Evolutionary conservation across 352 stramenopile species (phyloP).

Genomic region (Globisporangium sylvaticum): DNA sequence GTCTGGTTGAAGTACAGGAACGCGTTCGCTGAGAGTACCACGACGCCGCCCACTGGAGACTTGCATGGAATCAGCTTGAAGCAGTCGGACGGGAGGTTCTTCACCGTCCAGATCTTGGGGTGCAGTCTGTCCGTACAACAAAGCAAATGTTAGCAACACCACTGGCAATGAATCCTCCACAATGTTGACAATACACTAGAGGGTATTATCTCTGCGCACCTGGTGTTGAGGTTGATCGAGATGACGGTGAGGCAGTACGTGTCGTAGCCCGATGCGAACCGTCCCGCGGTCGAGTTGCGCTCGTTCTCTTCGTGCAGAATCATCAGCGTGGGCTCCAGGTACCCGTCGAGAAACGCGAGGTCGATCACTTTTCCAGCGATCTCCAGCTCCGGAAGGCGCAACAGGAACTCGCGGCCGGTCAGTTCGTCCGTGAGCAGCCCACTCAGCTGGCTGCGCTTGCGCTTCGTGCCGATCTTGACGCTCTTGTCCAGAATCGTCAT

Average conservation of each 20-base stretch:
- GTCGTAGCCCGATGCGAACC: slow-evolving; percentile 68
- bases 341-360: slow-evolving; percentile 79
- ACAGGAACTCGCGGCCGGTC: slow-evolving; percentile 67
- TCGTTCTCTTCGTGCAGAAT: slow-evolving; percentile 85
- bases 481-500: slow-evolving; percentile 73
- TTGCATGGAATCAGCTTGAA: slow-evolving; percentile 72
- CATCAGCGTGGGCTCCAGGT: slow-evolving; percentile 85
- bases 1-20: slow-evolving; percentile 89
- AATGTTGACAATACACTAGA: too few species aligned
- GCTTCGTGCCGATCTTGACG: slow-evolving; percentile 71
- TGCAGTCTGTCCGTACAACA: slow-evolving; percentile 34
- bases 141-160: background rate
- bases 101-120: slow-evolving; percentile 84
- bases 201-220: too few species aligned
- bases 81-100: slow-evolving; percentile 77
- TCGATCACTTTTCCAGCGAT: slow-evolving; percentile 79
- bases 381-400: slow-evolving; percentile 68
- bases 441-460: slow-evolving; percentile 67
- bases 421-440: slow-evolving; percentile 69
- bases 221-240: slow-evolving; percentile 85
- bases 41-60: slow-evolving; percentile 63
- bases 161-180: too few species aligned
- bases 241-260: slow-evolving; percentile 83
- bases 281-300: slow-evolving; percentile 58
- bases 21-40: slow-evolving; percentile 75